Conservation (phyloP, 148 eudicot genomes). For the Chenopodium berlandieri region DNA sequence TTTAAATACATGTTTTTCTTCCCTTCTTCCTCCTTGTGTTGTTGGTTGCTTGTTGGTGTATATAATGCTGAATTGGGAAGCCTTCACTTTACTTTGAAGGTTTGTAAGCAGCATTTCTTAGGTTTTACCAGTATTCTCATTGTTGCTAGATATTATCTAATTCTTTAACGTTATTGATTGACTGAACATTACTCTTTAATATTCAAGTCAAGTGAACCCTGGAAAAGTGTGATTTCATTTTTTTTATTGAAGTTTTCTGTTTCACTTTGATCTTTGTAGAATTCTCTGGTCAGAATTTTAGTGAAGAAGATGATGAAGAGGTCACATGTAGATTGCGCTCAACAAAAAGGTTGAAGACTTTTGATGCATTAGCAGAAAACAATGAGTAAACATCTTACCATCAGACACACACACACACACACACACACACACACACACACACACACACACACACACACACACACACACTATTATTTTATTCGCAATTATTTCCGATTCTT, state of each 20-base stretch:
- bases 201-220: background rate
- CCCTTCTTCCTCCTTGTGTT: background rate
- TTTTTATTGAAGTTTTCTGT: background rate
- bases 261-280: constrained; percentile 40
- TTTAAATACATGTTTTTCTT: no score
- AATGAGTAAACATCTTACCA: constrained; percentile 28
- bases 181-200: no score
- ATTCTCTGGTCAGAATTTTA: constrained; percentile 72
- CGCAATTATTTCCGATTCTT: background rate
- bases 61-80: background rate
- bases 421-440: background rate
- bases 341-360: constrained; percentile 44
- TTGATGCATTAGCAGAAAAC: constrained; percentile 26
- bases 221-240: background rate
- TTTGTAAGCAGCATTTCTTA: background rate
- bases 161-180: background rate
- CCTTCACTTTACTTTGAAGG: background rate
- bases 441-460: background rate
- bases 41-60: background rate
- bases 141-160: background rate
- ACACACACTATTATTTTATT: background rate
- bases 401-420: background rate
- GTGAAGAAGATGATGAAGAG: constrained; percentile 44
- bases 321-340: constrained; percentile 16
- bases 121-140: background rate